Evolutionary conservation across 208 protist genomes (phyloP).

Genomic region (Kentomonas sorsogonicus): DNA sequence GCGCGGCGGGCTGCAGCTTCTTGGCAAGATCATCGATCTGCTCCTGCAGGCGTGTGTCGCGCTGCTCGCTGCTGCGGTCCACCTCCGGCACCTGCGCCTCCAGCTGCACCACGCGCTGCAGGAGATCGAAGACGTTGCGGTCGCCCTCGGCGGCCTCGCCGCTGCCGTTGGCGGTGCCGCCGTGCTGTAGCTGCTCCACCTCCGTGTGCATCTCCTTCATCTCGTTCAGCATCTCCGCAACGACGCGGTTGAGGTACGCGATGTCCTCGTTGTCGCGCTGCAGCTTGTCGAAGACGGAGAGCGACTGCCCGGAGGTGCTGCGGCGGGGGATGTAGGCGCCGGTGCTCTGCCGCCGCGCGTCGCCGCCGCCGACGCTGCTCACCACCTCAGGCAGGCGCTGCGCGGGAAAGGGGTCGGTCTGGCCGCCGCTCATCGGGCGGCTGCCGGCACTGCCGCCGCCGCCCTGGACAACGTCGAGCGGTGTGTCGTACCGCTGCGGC

Average conservation of each 20-base stretch:
- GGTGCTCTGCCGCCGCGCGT: conserved; percentile 1
- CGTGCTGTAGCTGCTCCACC: conserved; percentile 59
- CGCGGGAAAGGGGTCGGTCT: not conserved
- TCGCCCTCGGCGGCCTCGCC: not conserved
- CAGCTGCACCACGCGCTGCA: conserved; percentile 19
- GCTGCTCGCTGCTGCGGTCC: conserved; percentile 18
- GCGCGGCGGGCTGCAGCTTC: conserved; percentile 22
- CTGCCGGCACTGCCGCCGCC: not conserved
- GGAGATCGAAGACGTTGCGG: conserved; percentile 1
- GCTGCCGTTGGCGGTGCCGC: conserved; percentile 16
- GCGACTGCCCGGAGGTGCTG: not conserved
- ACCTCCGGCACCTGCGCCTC: conserved; percentile 23
- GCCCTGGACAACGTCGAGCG: not conserved
- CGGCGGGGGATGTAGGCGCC: not conserved
- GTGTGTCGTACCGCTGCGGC: not conserved
- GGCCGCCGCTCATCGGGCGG: too few relatives aligned
- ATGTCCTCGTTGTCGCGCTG: conserved; percentile 67
- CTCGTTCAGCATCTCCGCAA: conserved; percentile 82
- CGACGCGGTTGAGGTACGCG: conserved; percentile 83
- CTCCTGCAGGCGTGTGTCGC: conserved; percentile 22
- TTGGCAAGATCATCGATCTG: conserved; percentile 34
- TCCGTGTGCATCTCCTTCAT: conserved; percentile 76
- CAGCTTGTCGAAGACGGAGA: conserved; percentile 49
- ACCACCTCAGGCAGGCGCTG: too few relatives aligned
- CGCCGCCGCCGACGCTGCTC: not conserved